These are phyloP conservation scores for Podaxis sp. DNA, from an alignment of 768 basidiomycete species.

Conservation along the genomic window DNA sequence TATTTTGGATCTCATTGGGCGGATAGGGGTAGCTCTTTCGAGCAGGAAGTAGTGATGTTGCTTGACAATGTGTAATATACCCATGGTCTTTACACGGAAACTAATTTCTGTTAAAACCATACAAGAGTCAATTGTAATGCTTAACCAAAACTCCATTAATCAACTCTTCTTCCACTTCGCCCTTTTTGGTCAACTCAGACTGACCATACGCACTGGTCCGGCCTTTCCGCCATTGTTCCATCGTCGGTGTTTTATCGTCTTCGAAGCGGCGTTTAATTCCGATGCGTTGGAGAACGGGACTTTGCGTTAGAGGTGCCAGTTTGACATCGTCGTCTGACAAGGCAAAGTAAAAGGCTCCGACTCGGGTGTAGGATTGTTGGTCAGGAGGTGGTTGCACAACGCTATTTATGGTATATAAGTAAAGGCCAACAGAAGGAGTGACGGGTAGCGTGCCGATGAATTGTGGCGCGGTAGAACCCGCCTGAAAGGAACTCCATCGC, in stretches of 20 bases:
- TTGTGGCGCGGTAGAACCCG: slow-evolving; percentile 57
- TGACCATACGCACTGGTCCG: slow-evolving; percentile 54
- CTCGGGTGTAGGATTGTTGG: slow-evolving; percentile 47
- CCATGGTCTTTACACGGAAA: neutral
- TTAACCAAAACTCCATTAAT: slow-evolving; percentile 55
- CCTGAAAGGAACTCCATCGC: slow-evolving; percentile 61
- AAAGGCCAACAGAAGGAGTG: neutral
- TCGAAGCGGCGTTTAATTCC: slow-evolving; percentile 40
- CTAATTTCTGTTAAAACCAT: neutral
- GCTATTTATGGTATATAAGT: slow-evolving; percentile 24
- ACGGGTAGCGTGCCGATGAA: slow-evolving; percentile 37
- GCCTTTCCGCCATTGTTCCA: slow-evolving; percentile 52
- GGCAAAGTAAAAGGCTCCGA: slow-evolving; percentile 61
- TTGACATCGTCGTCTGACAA: slow-evolving; percentile 50
- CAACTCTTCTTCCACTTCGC: slow-evolving; percentile 55
- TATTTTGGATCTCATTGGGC: slow-evolving; percentile 57
- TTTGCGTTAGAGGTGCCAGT: slow-evolving; percentile 44
- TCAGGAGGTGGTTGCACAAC: slow-evolving; percentile 59
- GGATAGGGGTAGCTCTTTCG: slow-evolving; percentile 59
- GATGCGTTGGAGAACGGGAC: slow-evolving; percentile 46
- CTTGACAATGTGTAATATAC: neutral
- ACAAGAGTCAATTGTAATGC: slow-evolving; percentile 46
- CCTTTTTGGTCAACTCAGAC: slow-evolving; percentile 37
- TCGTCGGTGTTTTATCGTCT: slow-evolving; percentile 45
- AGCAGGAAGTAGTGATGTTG: slow-evolving; percentile 24